Conservation (phyloP, 116 monocot species). For the Posidonia oceanica region DNA sequence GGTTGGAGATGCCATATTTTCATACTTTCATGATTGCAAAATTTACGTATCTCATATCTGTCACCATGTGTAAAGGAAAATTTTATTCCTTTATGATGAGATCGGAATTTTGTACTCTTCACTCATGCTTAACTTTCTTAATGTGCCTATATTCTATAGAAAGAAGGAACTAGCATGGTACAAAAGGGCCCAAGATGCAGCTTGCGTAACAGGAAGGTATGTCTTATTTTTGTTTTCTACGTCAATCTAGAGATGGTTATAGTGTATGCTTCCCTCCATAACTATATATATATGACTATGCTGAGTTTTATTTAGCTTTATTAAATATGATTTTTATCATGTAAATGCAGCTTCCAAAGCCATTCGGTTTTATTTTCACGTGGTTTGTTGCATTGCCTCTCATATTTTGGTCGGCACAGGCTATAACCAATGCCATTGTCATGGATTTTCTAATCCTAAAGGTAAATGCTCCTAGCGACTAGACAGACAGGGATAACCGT, state of each 20-base stretch:
- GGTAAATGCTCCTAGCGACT: conserved; percentile 19
- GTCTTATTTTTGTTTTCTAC: background rate
- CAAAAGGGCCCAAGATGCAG: conserved; percentile 92
- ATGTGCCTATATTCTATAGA: conserved; percentile 15
- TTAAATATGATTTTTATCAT: background rate
- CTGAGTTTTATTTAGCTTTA: background rate
- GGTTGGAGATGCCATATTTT: no score
- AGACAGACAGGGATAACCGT: no score
- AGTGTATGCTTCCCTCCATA: no score
- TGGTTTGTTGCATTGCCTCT: conserved; percentile 98
- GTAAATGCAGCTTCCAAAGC: conserved; percentile 82
- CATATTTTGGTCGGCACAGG: conserved; percentile 56
- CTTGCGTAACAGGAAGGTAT: conserved; percentile 81
- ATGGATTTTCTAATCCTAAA: conserved; percentile 93
- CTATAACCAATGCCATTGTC: conserved; percentile 65
- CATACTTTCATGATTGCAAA: no score
- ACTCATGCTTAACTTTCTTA: background rate
- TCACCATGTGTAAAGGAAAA: no score
- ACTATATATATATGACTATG: no score
- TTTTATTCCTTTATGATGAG: no score
- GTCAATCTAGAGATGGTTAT: no score
- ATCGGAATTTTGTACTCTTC: no score
- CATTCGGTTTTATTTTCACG: conserved; percentile 97
- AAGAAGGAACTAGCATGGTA: conserved; percentile 81
- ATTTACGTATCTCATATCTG: no score